Evolutionary conservation across 2,329 filamentous ascomycete species (phyloP).

Genomic region (Apiospora hydei): DNA sequence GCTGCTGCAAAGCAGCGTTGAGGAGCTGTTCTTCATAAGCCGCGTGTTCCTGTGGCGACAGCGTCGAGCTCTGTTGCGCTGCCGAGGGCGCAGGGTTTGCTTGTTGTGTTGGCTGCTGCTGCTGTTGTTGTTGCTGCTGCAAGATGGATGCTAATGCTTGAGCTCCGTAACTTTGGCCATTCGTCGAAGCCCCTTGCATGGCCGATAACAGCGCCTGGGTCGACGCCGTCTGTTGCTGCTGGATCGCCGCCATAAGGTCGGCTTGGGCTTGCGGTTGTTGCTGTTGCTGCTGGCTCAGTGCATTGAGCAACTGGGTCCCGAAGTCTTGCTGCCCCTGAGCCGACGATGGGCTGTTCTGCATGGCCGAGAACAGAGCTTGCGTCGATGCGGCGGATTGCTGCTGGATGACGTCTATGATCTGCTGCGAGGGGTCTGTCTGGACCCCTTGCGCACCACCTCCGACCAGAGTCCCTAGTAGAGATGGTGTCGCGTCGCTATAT

Average conservation of each 20-base stretch:
- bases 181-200: not conserved
- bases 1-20: not conserved
- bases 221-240: not conserved
- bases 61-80: not conserved
- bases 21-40: slow-evolving; percentile 7
- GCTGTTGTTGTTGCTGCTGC: slow-evolving; percentile 1
- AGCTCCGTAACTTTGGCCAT: not conserved
- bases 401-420: slow-evolving; percentile 3
- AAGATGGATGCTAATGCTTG: not conserved
- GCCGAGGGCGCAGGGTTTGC: not conserved
- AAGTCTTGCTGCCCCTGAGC: not conserved
- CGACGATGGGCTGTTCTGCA: not conserved
- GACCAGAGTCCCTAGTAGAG: not conserved
- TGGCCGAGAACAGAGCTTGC: not conserved
- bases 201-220: not conserved
- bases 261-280: slow-evolving; percentile 12
- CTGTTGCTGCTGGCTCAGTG: slow-evolving; percentile 5
- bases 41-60: not conserved
- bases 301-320: not conserved
- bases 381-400: slow-evolving; percentile 13
- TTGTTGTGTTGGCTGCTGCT: not conserved
- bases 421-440: not conserved
- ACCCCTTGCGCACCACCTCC: not conserved
- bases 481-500: not conserved
- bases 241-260: not conserved